Base-by-base conservation (phyloP, 306 rosid genomes). In the Castanea sativa region DNA sequence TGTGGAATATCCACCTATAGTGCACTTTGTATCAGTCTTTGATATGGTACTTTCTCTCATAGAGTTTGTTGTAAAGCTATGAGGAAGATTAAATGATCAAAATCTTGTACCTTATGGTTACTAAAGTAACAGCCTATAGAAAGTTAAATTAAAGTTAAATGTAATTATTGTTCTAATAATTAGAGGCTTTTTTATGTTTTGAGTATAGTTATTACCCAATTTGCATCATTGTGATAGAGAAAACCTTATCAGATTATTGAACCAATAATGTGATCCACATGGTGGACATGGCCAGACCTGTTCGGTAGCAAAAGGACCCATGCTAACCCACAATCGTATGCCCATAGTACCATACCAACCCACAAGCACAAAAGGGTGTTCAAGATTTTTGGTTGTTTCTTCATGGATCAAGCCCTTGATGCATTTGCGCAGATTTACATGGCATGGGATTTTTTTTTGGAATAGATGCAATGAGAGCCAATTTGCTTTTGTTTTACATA, bases 1-100 rank as follows among this genome's bases (percentile, higher is more conserved):
- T 82, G 92, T 73, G 67, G 81, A 79, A 63, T 85, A 84, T 78
- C 73, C 78, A 25, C 18, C 21, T n/a, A 55, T 61, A 21, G 67
- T 55, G 68, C 69, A 84, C 79, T 75, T 21, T 25, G 68, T 84
- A 71, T 81, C 83, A 61, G 63, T 41, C 12, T 77, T 78, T 29
- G 76, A 69, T 76, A 69, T 80, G 25, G 15, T 35, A 67, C 52
- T 35, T 10, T 68, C 72, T 64, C 11, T 64, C n/a, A 6, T 60
- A 32, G 70, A 0, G 65, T n/a, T 11, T 59, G 65, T 59, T 59
- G 65, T 59, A 59, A 59, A 49, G 25, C 65, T 29, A 35, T 35
- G 52, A 68, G 72, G 14, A 35, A 67, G 52, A 18, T 19, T 19
- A 33, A 19, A 19, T 35, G 11, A 35, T 68, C 52, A 32, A 63